These are phyloP conservation scores for Daedaleopsis sinensis DNA, from an alignment of 768 basidiomycete genomes.

Conservation along the genomic window DNA sequence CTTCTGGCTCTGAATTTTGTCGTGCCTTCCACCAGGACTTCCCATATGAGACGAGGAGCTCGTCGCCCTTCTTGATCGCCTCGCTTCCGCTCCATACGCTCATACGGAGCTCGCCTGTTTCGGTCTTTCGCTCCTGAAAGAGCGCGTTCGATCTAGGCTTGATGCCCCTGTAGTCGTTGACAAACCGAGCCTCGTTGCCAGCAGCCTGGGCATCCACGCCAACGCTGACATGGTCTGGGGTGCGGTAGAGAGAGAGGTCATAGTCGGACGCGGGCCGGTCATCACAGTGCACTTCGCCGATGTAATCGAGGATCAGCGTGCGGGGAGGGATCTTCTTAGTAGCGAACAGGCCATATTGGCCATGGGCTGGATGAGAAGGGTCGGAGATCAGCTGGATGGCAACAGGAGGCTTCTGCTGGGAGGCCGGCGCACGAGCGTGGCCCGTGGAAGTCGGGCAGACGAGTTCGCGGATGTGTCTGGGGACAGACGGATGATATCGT, in stretches of 20 bases:
- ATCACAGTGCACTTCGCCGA: conserved; percentile 84
- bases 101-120: conserved; percentile 70
- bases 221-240: conserved; percentile 57
- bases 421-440: conserved; percentile 21
- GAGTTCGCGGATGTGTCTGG: conserved; percentile 42
- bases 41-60: conserved; percentile 88
- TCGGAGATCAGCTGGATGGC: conserved; percentile 60
- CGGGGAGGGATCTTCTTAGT: conserved; percentile 66
- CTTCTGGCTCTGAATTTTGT: background rate
- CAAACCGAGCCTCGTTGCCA: conserved; percentile 89
- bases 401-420: conserved; percentile 37
- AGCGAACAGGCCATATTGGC: conserved; percentile 84
- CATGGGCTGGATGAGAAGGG: conserved; percentile 62
- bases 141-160: conserved; percentile 65
- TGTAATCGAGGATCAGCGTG: conserved; percentile 76
- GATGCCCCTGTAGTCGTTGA: conserved; percentile 92
- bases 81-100: conserved; percentile 67
- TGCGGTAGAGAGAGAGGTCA: conserved; percentile 78
- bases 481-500: conserved; percentile 61
- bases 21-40: conserved; percentile 81
- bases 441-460: conserved; percentile 29
- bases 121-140: conserved; percentile 60
- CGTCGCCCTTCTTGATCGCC: conserved; percentile 75
- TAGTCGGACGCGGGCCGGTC: conserved; percentile 79
- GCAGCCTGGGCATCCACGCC: conserved; percentile 75